Base-by-base conservation (phyloP, 768 basidiomycete genomes). In the Podaxis mareebaensis region DNA sequence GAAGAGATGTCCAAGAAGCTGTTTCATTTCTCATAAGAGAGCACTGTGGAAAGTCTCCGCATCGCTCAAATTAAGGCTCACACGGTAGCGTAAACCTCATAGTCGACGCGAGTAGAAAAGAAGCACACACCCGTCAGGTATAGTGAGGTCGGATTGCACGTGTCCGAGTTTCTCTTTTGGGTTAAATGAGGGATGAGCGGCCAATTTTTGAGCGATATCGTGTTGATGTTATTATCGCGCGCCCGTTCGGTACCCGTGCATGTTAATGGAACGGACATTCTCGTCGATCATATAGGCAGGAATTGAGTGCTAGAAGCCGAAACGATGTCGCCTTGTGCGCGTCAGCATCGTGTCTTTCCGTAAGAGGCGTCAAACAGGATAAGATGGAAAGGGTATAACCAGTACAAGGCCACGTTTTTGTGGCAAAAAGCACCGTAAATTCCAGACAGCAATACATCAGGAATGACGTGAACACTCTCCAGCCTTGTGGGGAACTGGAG, bases 391-490 rank as follows among this genome's bases (percentile, higher is more conserved):
- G 28, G 53, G 53, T n/a, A n/a, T 7, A 22, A n/a, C 30, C 30
- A n/a, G 33, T 22, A 17, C 53, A 54, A 33, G 33, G 33, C 30
- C 53, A 36, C 20, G 53, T 38, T 38, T n/a, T 6, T 7, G 53
- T 30, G 28, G 53, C 53, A n/a, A 15, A n/a, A 15, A n/a, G 30
- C 33, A 54, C 17, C 53, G 53, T 54, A 33, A n/a, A 30, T 33
- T 54, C 53, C 53, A 54, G 20, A 54, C 53, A 30, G 53, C 15
- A 38, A n/a, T 38, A 36, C 33, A 38, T 54, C 33, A 30, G 20
- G 17, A 30, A 36, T 54, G 53, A 54, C 53, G 53, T 54, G 36
- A 54, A 54, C 53, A 54, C 17, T 17, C 53, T 20, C n/a, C 28
- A 8, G 30, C 53, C 53, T 33, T 36, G 44, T 46, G 44, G 28